Evolutionary conservation across 371 early-diverging fungal genomes (phyloP).

Genomic region (Apophysomyces variabilis): DNA sequence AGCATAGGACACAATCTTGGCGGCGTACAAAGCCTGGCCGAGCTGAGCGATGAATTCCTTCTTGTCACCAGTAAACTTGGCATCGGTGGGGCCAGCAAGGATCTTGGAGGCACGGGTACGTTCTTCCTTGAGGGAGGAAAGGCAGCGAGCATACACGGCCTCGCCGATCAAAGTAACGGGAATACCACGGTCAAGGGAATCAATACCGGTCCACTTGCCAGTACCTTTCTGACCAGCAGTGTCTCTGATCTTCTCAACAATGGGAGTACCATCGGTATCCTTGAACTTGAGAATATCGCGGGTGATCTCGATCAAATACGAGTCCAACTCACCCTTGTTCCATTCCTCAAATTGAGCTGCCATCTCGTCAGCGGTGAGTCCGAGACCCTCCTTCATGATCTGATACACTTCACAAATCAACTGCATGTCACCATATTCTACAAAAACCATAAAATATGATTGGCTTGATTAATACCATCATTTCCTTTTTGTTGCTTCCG

Average conservation of each 20-base stretch:
- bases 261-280: conserved; percentile 82
- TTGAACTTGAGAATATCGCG: conserved; percentile 92
- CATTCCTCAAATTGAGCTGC: conserved; percentile 87
- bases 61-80: conserved; percentile 84
- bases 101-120: conserved; percentile 89
- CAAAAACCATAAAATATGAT: no score
- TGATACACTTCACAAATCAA: conserved; percentile 97
- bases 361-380: conserved; percentile 86
- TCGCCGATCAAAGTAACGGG: conserved; percentile 97
- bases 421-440: conserved; percentile 99
- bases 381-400: conserved; percentile 86
- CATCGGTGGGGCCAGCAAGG: conserved; percentile 73
- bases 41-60: conserved; percentile 84
- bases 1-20: conserved; percentile 98
- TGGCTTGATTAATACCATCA: no score
- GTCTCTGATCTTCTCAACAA: conserved; percentile 97
- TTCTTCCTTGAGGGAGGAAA: conserved; percentile 95
- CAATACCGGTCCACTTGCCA: conserved; percentile 98
- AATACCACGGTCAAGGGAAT: conserved; percentile 92
- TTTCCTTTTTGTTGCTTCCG: no score
- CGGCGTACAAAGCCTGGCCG: conserved; percentile 92
- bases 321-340: conserved; percentile 96
- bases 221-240: conserved; percentile 99
- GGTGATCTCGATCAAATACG: conserved; percentile 97
- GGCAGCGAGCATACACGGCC: conserved; percentile 97